phyloP scores from a whole-genome alignment of 305 asterid species.

The Fraxinus sp. region DNA sequence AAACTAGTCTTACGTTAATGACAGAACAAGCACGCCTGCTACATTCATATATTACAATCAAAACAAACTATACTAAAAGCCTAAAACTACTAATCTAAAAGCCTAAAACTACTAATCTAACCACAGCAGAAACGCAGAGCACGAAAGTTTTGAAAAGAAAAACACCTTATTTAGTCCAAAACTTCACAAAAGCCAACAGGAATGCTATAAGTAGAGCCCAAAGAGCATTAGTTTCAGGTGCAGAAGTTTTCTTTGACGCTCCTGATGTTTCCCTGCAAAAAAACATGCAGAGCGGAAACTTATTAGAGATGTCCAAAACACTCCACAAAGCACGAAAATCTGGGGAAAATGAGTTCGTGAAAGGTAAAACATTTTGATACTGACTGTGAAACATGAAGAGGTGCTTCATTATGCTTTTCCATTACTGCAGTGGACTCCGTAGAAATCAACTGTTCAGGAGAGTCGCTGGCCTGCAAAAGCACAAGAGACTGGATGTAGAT shows the following conservation, averaged over 20 bases:
- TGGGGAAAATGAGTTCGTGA: background rate
- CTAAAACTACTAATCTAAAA: background rate
- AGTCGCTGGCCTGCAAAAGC: background rate
- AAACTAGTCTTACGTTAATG: background rate
- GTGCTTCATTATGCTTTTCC: background rate
- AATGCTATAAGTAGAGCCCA: conserved; percentile 8
- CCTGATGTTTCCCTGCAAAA: background rate
- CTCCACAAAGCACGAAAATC: background rate
- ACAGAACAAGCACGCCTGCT: background rate
- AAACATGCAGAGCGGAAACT: background rate
- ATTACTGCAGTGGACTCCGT: background rate
- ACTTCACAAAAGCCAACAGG: conserved; percentile 1
- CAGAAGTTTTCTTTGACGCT: background rate
- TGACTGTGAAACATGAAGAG: background rate
- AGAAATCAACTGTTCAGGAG: background rate
- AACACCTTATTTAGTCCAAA: background rate
- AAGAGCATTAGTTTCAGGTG: background rate
- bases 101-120: background rate
- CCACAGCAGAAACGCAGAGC: background rate
- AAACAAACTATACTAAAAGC: background rate
- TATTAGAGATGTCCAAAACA: background rate
- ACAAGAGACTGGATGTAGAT: background rate
- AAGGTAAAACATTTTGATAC: background rate
- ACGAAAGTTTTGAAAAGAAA: background rate
- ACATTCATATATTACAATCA: background rate